phyloP scores from a whole-genome alignment of 495 filamentous ascomycete genomes.

The Endocarpon pusillum region DNA sequence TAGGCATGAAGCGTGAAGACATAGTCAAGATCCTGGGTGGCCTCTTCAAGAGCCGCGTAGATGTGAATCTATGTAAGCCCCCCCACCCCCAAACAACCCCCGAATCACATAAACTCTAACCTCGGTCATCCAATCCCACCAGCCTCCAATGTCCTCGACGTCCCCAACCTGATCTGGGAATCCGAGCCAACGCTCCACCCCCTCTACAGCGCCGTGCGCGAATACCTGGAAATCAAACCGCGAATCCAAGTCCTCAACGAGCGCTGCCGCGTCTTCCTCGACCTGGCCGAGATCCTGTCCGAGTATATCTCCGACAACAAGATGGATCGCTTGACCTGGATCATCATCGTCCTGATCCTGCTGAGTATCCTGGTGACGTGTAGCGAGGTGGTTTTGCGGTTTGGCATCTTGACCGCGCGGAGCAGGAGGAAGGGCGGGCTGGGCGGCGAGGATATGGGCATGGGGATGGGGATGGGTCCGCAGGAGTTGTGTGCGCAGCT shows the following conservation, averaged over 20 bases:
- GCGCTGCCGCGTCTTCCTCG: conserved; percentile 88
- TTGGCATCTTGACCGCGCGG: conserved; percentile 46
- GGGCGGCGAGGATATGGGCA: too few species aligned
- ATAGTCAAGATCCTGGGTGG: conserved; percentile 81
- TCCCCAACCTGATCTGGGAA: conserved; percentile 98
- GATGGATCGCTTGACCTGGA: conserved; percentile 93
- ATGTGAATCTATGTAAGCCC: conserved; percentile 88
- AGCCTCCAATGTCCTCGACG: conserved; percentile 95
- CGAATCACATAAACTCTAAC: background rate
- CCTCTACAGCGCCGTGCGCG: conserved; percentile 83
- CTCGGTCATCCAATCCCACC: conserved; percentile 3
- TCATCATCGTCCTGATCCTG: conserved; percentile 87
- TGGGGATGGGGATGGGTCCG: too few species aligned
- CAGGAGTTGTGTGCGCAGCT: too few species aligned
- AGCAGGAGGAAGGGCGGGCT: conserved; percentile 18
- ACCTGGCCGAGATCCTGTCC: conserved; percentile 85
- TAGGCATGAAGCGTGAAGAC: conserved; percentile 84
- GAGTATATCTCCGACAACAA: conserved; percentile 86
- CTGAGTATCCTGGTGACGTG: conserved; percentile 82
- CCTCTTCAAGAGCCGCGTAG: conserved; percentile 84
- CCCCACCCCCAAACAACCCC: background rate
- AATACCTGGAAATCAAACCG: conserved; percentile 93
- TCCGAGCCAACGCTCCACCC: conserved; percentile 88
- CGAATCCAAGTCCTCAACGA: conserved; percentile 93
- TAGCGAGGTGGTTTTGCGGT: conserved; percentile 73